Conservation (phyloP, 495 filamentous ascomycete species). For the Elaphomyces granulatus region DNA sequence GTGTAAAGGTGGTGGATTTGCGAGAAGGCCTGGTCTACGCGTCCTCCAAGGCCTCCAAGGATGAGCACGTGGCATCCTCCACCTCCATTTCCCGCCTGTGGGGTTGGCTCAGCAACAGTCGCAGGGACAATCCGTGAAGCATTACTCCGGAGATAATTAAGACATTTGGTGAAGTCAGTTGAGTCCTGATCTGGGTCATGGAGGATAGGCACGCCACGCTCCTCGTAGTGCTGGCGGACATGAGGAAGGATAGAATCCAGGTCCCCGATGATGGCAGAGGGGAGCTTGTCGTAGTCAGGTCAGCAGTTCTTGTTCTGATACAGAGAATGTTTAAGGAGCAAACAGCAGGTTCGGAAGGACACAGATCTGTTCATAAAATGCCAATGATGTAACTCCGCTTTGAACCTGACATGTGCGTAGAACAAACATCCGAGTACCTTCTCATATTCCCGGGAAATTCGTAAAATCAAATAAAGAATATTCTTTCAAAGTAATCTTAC, state of each 20-base stretch:
- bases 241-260: constrained; percentile 61
- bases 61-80: constrained; percentile 50
- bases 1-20: constrained; percentile 63
- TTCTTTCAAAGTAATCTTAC: constrained; percentile 17
- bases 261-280: constrained; percentile 68
- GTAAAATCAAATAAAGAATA: background rate
- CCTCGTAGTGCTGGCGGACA: constrained; percentile 44
- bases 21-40: constrained; percentile 83
- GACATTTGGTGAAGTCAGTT: constrained; percentile 67
- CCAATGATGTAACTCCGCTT: too few species aligned
- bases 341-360: background rate
- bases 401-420: too few species aligned
- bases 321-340: background rate
- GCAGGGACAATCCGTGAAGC: constrained; percentile 6
- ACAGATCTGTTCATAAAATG: too few species aligned
- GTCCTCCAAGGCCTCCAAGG: constrained; percentile 72
- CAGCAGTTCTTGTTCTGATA: constrained; percentile 1
- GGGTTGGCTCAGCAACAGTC: background rate
- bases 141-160: constrained; percentile 44
- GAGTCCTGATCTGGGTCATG: constrained; percentile 64
- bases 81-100: constrained; percentile 23
- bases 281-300: constrained; percentile 26
- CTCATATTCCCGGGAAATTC: too few species aligned
- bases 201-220: constrained; percentile 39
- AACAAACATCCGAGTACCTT: too few species aligned